Base-by-base conservation (phyloP, 306 rosid genomes). In the Ziziphus jujuba region DNA sequence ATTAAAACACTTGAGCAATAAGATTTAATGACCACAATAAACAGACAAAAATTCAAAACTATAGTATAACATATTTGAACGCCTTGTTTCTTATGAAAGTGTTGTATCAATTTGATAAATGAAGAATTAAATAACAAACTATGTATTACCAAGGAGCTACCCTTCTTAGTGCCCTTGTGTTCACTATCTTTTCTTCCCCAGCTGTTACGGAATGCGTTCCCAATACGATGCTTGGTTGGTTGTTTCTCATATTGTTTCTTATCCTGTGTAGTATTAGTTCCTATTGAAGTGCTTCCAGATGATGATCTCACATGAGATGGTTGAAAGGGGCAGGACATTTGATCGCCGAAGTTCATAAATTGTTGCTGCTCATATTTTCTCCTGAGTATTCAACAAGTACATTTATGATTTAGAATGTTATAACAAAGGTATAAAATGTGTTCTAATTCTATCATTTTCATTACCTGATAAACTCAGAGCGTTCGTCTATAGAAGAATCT, bases 121-220 rank as follows among this genome's bases (percentile, higher is more conserved):
- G 45, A 48, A 24, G 40, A n/a, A 60, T 53, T 53, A 65, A 60
- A 43, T 5, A 66, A 63, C 34, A 57, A 28, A 56, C 31, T 56
- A 57, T 43, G 66, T 58, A 34, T 83, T 87, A 90, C 97, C 96
- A 78, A 62, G 51, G 91, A 78, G 79, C 57, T 72, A 61, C 80
- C 72, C 80, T 86, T 90, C 84, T 86, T 90, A 59, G 78, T 0
- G 45, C 59, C 1, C 83, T 78, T 92, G 51, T 72, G 77, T 33
- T 92, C 97, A 13, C 80, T 45, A 55, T 92, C 98, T 83, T 82
- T 92, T 78, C 88, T 82, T 69, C 77, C 85, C 93, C 89, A 80
- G 67, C 90, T 88, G 61, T 86, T 84, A 24, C 97, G 91, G 40
- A 90, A 76, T 21, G 96, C 81, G 3, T 73, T 75, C 36, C 96